Evolutionary conservation across 75 land plant genomes (phyloP), one percentile per base, ranked within the genome.

Genomic region (Adiantum capillusveneris): DNA sequence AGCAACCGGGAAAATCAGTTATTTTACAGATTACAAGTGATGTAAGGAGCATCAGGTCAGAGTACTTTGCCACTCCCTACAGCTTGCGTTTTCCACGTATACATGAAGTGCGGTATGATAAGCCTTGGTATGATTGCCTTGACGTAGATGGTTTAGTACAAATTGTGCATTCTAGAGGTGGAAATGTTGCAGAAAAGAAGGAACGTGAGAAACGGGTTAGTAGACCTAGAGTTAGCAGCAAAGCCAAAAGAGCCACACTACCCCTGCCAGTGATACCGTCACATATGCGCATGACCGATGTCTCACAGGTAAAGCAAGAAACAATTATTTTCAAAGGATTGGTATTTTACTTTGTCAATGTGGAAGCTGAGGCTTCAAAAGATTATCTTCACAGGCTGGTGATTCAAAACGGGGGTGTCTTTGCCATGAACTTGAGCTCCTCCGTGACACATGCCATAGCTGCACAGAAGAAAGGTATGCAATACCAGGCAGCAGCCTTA

Each of bases 121-220:
- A 92, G 68, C 87, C 97, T 58, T 92, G 97, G 97, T 70, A 82
- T 69, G 97, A 92, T 29, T 92, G 97, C 61, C 88, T 88, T 25
- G 82, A 85, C 69, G 81, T 92, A 14, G 84, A 88, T 60, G 62
- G 91, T 86, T 78, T 92, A 74, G 75, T 83, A 31, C 82, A 82
- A 12, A 63, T 83, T 45, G 90, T 92, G 9, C 76, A 81, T 34
- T 70, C 87, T 62, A 86, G 79, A 49, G 83, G 75, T 67, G 83
- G 81, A 24, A 79, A 62, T 46, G 74, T 75, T 12, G 77, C 62
- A 25, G 14, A 46, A 6, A 6, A 1, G 49, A 46, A 46, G 21
- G 49, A 46, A 17, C n/a, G 14, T 46, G 21, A 46, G 5, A 46
- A 17, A 81, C 73, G 52, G 54, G 34, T 1, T 25, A 7, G 29